phyloP scores from a whole-genome alignment of 768 basidiomycete genomes.

The Cyclocybe cylindracea region DNA sequence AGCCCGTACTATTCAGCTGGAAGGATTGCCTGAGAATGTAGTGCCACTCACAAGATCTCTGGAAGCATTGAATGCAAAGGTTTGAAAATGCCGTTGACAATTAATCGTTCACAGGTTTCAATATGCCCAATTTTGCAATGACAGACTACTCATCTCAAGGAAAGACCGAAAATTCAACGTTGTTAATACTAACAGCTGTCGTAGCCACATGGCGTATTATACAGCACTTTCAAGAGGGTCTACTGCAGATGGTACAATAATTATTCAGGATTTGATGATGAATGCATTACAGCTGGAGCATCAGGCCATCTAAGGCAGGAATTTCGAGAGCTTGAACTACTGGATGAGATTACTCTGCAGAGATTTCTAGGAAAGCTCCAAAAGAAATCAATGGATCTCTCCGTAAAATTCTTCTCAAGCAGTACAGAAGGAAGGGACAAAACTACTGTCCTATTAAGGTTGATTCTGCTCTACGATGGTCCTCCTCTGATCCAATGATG shows the following conservation, averaged over 20 bases:
- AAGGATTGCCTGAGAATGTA: conserved; percentile 29
- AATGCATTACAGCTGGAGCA: conserved; percentile 18
- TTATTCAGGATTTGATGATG: conserved; percentile 24
- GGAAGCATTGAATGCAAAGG: conserved; percentile 14
- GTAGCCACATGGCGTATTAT: conserved; percentile 20
- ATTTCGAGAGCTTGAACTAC: conserved; percentile 27
- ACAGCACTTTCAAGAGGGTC: conserved; percentile 27
- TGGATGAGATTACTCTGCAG: conserved; percentile 27
- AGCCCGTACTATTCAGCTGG: conserved; percentile 22
- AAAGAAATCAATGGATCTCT: conserved; percentile 9
- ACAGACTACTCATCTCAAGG: no score
- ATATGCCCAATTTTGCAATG: conserved; percentile 31
- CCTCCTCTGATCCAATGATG: no score
- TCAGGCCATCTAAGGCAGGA: conserved; percentile 20
- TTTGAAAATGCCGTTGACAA: conserved; percentile 4
- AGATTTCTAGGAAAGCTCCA: conserved; percentile 11
- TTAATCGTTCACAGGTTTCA: conserved; percentile 21
- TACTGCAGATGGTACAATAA: conserved; percentile 23
- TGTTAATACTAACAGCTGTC: conserved; percentile 22
- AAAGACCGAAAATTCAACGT: conserved; percentile 25
- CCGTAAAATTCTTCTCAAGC: conserved; percentile 15
- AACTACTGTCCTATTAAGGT: no score
- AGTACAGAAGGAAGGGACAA: conserved; percentile 8
- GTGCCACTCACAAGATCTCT: conserved; percentile 22
- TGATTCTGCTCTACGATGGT: no score